phyloP scores from a whole-genome alignment of 805 yeast species.

The Candida railenensis region DNA sequence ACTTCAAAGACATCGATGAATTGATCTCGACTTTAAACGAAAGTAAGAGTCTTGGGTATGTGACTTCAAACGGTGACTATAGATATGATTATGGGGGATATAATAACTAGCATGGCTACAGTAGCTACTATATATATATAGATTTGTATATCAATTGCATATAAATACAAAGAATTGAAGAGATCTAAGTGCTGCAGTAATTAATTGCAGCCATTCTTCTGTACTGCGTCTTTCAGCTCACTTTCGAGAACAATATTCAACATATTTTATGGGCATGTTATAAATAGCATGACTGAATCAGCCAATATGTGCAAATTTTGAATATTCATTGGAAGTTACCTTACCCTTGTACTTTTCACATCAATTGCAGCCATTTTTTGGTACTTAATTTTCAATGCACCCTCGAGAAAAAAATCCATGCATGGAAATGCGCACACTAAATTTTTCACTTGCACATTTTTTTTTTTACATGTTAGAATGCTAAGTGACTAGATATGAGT shows the following conservation, averaged over 20 bases:
- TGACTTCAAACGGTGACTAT: conserved; percentile 41
- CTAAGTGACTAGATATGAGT: no score
- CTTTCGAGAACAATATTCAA: no score
- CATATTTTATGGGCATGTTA: no score
- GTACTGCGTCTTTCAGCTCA: no score
- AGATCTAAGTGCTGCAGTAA: no score
- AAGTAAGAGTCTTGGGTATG: conserved; percentile 40
- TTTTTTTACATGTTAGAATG: neutral
- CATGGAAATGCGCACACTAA: neutral
- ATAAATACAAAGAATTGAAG: neutral
- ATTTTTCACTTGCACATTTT: neutral
- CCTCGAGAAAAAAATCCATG: neutral
- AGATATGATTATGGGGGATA: neutral
- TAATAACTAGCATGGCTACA: neutral
- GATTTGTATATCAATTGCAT: neutral
- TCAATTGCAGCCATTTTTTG: no score
- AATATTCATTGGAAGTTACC: no score
- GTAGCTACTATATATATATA: neutral
- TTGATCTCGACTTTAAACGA: conserved; percentile 55
- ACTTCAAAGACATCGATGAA: conserved; percentile 76
- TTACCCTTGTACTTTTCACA: no score
- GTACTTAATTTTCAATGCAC: neutral
- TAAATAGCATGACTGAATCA: no score
- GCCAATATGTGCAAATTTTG: no score
- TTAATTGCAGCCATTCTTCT: no score